Evolutionary conservation across 768 basidiomycete species (phyloP).

Genomic region (Pulveroboletus sp.): DNA sequence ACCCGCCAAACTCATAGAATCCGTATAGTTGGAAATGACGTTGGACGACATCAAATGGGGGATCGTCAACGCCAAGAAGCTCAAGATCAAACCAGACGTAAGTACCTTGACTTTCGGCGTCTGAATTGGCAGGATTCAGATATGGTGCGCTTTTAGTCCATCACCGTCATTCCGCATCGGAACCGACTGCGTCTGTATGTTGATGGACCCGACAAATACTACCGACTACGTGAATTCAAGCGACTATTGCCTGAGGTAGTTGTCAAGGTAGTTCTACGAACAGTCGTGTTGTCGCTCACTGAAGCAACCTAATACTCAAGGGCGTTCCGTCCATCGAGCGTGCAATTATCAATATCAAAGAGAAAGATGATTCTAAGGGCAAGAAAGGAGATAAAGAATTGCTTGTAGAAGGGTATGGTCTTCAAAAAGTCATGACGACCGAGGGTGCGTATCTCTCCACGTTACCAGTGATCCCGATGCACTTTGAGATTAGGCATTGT

Average conservation of each 20-base stretch:
- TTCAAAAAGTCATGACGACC: slow-evolving; percentile 95
- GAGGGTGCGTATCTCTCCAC: slow-evolving; percentile 56
- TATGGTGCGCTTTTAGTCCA: slow-evolving; percentile 45
- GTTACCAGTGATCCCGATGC: not conserved
- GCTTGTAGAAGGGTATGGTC: slow-evolving; percentile 94
- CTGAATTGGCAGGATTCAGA: not conserved
- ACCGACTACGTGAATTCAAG: slow-evolving; percentile 81
- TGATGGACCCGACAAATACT: slow-evolving; percentile 74
- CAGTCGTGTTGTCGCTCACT: not conserved
- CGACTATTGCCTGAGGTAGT: slow-evolving; percentile 79
- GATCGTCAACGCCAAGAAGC: slow-evolving; percentile 77
- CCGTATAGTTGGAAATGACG: slow-evolving; percentile 76
- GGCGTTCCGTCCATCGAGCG: slow-evolving; percentile 84
- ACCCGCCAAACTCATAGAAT: not conserved
- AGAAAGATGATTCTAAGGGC: slow-evolving; percentile 72
- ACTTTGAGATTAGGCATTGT: slow-evolving; percentile 62
- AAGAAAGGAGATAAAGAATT: slow-evolving; percentile 88
- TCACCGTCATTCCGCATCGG: slow-evolving; percentile 69
- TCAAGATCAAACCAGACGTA: slow-evolving; percentile 90
- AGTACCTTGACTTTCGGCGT: not conserved
- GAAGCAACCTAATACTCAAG: slow-evolving; percentile 33
- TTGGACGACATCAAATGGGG: slow-evolving; percentile 92
- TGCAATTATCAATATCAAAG: slow-evolving; percentile 95
- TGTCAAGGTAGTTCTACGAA: slow-evolving; percentile 61
- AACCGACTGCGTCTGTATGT: slow-evolving; percentile 76